Conservation (phyloP, 345 rosid genomes). For the Pistacia atlantica region DNA sequence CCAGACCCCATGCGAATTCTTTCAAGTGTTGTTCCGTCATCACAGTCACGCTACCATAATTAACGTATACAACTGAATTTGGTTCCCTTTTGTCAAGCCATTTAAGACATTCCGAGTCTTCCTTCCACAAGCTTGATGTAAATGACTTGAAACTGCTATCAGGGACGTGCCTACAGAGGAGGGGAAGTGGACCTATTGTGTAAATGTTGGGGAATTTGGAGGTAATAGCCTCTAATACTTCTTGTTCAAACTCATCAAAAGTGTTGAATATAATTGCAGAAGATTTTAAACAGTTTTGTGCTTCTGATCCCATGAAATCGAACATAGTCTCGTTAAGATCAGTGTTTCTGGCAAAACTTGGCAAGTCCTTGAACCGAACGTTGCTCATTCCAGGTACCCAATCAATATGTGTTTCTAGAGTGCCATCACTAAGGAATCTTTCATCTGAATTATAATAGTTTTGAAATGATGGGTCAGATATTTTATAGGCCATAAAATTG, state of each 20-base stretch:
- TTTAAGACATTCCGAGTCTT: slow-evolving; percentile 24
- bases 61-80: slow-evolving; percentile 29
- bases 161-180: slow-evolving; percentile 6
- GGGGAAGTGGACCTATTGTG: slow-evolving; percentile 26
- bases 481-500: no score
- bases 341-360: slow-evolving; percentile 25
- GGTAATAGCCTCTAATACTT: slow-evolving; percentile 21
- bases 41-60: slow-evolving; percentile 29
- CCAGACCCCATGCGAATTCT: slow-evolving; percentile 34
- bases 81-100: slow-evolving; percentile 24
- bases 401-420: slow-evolving; percentile 25
- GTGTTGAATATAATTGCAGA: slow-evolving; percentile 30
- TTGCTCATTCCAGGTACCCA: slow-evolving; percentile 34
- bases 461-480: not conserved
- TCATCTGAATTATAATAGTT: slow-evolving; percentile 16
- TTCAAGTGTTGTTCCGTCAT: slow-evolving; percentile 20
- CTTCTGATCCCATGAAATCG: slow-evolving; percentile 23
- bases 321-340: slow-evolving; percentile 25
- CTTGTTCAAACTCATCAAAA: slow-evolving; percentile 23
- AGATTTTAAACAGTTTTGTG: slow-evolving; percentile 16
- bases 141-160: not conserved
- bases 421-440: slow-evolving; percentile 26
- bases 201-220: slow-evolving; percentile 25
- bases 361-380: slow-evolving; percentile 30
- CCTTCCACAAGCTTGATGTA: slow-evolving; percentile 26